Base-by-base conservation (phyloP, 2,329 filamentous ascomycete genomes). In the Diaporthe vaccinii region DNA sequence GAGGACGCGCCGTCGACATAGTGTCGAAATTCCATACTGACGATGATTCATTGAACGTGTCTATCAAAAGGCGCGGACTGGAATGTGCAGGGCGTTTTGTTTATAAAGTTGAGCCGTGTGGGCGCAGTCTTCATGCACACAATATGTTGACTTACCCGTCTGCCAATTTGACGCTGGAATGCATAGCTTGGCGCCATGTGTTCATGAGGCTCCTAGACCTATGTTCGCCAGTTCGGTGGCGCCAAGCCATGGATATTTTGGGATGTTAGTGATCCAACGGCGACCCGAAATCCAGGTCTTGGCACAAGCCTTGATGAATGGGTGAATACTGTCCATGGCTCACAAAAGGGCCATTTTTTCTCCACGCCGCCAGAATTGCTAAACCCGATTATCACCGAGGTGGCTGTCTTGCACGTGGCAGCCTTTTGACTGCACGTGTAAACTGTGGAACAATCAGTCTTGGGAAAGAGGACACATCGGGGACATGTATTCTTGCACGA, bases 101-200 rank as follows among this genome's bases (percentile, higher is more conserved):
- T 67, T 20, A 15, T 22, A n/a, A 31, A 46, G 9, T 2, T 17
- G 25, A 65, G 41, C 59, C 39, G 28, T 20, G 28, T 10, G 15
- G 25, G 28, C 28, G 22, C 51, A 53, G n/a, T 28, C n/a, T 55
- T 12, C 25, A 25, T 15, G 25, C n/a, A 53, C 10, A 28, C n/a
- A 2, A 28, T 17, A 53, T 12, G 31, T 4, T 36, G 31, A n/a
- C 20, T 58, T 58, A 10, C 28, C 10, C 10, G 10, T 15, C 2
- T 31, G 22, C 10, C 34, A 39, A 59, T 41, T n/a, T 25, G 49
- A 20, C 65, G 34, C 28, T 69, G 65, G 65, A 69, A 69, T 69
- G 49, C 9, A n/a, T 1, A 31, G 22, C 49, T 25, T 25, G 3
- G n/a, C 34, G 9, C 14, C 31, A 20, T 14, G 46, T 39, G n/a